A percentile compares a stretch with the other conserved stretches of the same genome.
These are phyloP conservation scores for Nannizzia gypsea DNA, from an alignment of 2,329 filamentous ascomycete species.

Conservation along the genomic window DNA sequence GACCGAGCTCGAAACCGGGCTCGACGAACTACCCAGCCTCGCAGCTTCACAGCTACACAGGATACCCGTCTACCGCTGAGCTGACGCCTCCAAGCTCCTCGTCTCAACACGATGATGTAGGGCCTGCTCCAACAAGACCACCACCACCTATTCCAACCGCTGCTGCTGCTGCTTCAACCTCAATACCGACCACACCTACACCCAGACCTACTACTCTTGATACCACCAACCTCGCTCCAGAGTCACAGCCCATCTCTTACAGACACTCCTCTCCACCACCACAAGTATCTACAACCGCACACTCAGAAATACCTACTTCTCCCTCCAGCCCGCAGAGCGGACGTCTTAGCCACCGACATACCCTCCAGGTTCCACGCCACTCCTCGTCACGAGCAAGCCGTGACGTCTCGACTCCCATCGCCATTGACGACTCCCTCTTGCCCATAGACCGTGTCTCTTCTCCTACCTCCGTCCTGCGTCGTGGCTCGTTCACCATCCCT, in stretches of 20 bases:
- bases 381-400: slow-evolving; percentile 49
- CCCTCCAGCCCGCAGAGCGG: slow-evolving; percentile 38
- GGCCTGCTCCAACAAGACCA: slow-evolving; percentile 2
- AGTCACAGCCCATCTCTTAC: slow-evolving; percentile 14
- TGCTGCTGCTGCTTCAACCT: slow-evolving; percentile 25
- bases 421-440: slow-evolving; percentile 48
- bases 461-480: slow-evolving; percentile 50
- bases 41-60: background rate
- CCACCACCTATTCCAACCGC: background rate
- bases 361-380: slow-evolving; percentile 69
- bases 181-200: slow-evolving; percentile 20
- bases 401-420: slow-evolving; percentile 44
- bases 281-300: slow-evolving; percentile 6
- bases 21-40: background rate
- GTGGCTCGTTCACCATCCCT: slow-evolving; percentile 72
- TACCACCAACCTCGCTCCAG: slow-evolving; percentile 22
- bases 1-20: background rate
- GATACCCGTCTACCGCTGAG: background rate
- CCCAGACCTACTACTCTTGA: slow-evolving; percentile 21
- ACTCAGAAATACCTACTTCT: slow-evolving; percentile 9
- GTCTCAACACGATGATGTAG: background rate
- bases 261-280: slow-evolving; percentile 7
- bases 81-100: background rate
- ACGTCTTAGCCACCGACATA: slow-evolving; percentile 69
- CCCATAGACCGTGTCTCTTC: slow-evolving; percentile 76